Conservation (phyloP, 2,329 filamentous ascomycete genomes). For the Fusarium pseudograminearum region DNA sequence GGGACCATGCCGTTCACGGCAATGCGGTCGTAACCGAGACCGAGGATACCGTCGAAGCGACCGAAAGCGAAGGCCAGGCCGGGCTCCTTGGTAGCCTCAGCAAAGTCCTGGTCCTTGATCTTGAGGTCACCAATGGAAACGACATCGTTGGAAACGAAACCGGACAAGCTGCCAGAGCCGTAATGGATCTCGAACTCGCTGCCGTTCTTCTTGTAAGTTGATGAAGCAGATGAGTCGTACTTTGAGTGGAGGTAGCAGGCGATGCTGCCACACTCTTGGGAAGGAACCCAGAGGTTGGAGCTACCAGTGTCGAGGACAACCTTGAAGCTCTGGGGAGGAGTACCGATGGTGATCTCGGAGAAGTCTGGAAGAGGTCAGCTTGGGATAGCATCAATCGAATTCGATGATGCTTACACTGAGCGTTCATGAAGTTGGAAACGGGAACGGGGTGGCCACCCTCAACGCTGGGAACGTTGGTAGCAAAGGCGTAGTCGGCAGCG, state of each 20-base stretch:
- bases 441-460: conserved; percentile 83
- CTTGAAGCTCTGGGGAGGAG: conserved; percentile 95
- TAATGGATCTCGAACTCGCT: conserved; percentile 93
- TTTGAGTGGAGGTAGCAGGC: conserved; percentile 98
- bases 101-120: conserved; percentile 92
- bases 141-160: conserved; percentile 91
- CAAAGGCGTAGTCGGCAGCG: conserved; percentile 83
- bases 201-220: conserved; percentile 94
- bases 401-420: conserved; percentile 80
- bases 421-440: conserved; percentile 97
- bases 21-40: conserved; percentile 93
- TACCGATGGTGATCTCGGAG: conserved; percentile 94
- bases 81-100: conserved; percentile 94
- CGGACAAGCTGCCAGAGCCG: conserved; percentile 92
- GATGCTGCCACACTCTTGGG: conserved; percentile 89
- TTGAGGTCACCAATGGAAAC: conserved; percentile 89
- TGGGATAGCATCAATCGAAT: background rate
- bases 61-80: conserved; percentile 98
- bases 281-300: conserved; percentile 99
- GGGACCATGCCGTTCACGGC: conserved; percentile 96
- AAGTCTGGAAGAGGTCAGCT: conserved; percentile 75
- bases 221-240: conserved; percentile 92
- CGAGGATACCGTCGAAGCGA: conserved; percentile 95
- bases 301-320: conserved; percentile 98
- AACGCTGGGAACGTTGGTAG: conserved; percentile 74